These are phyloP conservation scores for Auriscalpium orientale DNA, from an alignment of 768 basidiomycete species.

Conservation along the genomic window DNA sequence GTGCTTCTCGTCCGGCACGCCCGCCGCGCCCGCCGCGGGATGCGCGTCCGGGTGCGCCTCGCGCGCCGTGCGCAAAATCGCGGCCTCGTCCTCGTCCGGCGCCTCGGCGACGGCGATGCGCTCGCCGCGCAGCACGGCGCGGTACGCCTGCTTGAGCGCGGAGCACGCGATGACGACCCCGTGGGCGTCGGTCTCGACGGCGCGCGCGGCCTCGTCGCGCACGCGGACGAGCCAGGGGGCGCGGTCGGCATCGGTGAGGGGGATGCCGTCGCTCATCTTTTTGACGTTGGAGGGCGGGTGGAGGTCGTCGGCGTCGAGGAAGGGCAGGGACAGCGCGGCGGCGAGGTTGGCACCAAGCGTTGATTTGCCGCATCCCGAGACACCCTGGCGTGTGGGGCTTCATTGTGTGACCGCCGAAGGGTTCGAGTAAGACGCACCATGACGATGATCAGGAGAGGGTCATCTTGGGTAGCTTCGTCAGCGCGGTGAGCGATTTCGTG, in stretches of 20 bases:
- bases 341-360: slow-evolving; percentile 65
- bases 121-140: slow-evolving; percentile 68
- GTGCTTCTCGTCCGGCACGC: slow-evolving; percentile 22
- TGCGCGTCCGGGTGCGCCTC: slow-evolving; percentile 6
- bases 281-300: slow-evolving; percentile 76
- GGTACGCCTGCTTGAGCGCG: slow-evolving; percentile 73
- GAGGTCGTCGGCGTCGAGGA: slow-evolving; percentile 84
- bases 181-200: slow-evolving; percentile 35
- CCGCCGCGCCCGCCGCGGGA: slow-evolving; percentile 16
- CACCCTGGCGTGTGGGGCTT: slow-evolving; percentile 40
- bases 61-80: background rate
- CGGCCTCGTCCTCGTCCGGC: background rate
- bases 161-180: slow-evolving; percentile 87
- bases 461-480: background rate
- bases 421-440: slow-evolving; percentile 34
- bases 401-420: slow-evolving; percentile 21
- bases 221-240: slow-evolving; percentile 79
- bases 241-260: slow-evolving; percentile 77
- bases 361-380: slow-evolving; percentile 67
- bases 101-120: background rate
- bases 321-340: slow-evolving; percentile 54
- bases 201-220: slow-evolving; percentile 54
- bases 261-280: slow-evolving; percentile 77
- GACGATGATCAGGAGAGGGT: slow-evolving; percentile 27
- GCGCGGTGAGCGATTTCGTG: too few species aligned